A percentile compares a stretch with the other conserved stretches of the same genome.
These are phyloP conservation scores for Linnemannia schmuckeri DNA, from an alignment of 192 early-diverging fungal species.

Conservation along the genomic window DNA sequence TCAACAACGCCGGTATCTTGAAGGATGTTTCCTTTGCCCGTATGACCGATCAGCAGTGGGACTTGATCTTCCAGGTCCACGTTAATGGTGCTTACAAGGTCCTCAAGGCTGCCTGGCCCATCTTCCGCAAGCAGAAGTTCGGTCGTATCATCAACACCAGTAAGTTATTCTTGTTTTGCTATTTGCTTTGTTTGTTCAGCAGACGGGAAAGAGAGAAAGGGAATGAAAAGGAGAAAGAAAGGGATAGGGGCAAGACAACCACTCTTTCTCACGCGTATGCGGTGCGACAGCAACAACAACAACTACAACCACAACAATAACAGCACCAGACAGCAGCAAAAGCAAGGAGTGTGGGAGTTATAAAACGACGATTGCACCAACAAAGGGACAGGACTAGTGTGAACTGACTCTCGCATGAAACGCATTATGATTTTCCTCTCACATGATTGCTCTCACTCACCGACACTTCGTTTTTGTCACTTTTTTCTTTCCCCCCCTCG, in stretches of 20 bases:
- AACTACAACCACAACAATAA: neutral
- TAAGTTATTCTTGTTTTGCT: constrained; percentile 1
- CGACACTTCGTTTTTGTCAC: neutral
- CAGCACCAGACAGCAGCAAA: neutral
- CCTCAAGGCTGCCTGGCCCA: constrained; percentile 96
- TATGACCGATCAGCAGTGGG: constrained; percentile 99
- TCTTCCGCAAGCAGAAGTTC: constrained; percentile 96
- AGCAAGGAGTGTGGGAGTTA: neutral
- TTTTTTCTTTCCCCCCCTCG: neutral
- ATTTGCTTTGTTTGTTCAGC: neutral
- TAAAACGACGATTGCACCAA: neutral
- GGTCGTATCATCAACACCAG: constrained; percentile 78
- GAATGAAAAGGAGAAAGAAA: neutral
- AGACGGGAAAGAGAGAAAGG: neutral
- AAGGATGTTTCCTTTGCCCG: constrained; percentile 96
- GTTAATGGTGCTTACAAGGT: constrained; percentile 95
- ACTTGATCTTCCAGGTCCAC: constrained; percentile 92
- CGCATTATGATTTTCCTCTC: too few relatives aligned
- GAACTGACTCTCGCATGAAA: too few relatives aligned
- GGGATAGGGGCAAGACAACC: neutral
- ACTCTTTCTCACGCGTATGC: neutral
- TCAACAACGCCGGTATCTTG: constrained; percentile 99
- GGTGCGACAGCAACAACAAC: neutral
- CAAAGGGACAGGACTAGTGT: too few relatives aligned
- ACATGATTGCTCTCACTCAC: neutral